phyloP scores from a whole-genome alignment of 306 rosid genomes.

The Inga oerstediana region DNA sequence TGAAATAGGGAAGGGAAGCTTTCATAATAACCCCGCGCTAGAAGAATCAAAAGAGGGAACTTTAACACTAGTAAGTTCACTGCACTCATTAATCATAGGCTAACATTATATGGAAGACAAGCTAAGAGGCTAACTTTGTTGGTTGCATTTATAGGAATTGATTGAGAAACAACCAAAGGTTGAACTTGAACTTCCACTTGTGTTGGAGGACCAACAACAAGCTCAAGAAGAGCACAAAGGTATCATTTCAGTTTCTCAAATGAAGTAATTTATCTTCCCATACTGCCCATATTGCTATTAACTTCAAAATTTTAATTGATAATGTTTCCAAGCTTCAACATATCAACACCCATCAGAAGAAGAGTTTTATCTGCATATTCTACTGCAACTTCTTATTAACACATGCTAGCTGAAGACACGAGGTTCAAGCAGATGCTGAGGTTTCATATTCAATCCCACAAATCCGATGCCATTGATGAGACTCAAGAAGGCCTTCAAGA shows the following conservation, averaged over 20 bases:
- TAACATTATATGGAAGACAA: too few relatives aligned
- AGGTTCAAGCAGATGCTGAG: not conserved
- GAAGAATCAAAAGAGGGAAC: too few relatives aligned
- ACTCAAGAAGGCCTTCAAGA: too few relatives aligned
- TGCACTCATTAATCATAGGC: too few relatives aligned
- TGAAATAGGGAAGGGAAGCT: too few relatives aligned
- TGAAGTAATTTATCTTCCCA: not conserved
- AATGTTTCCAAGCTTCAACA: not conserved
- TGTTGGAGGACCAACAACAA: too few relatives aligned
- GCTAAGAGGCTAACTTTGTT: too few relatives aligned
- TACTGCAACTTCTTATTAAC: not conserved
- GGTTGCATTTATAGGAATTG: too few relatives aligned
- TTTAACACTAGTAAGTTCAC: too few relatives aligned
- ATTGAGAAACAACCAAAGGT: too few relatives aligned
- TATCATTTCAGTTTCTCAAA: not conserved
- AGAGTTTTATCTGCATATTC: not conserved
- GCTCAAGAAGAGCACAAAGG: not conserved
- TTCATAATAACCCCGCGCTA: too few relatives aligned
- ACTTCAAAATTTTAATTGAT: not conserved
- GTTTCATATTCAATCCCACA: not conserved
- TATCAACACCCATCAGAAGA: not conserved
- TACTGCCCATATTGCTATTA: not conserved
- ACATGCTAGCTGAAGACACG: not conserved
- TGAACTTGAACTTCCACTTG: too few relatives aligned
- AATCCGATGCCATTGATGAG: not conserved